These are phyloP conservation scores for Berkeleyomyces rouxiae DNA, from an alignment of 2,329 filamentous ascomycete species.

Conservation along the genomic window DNA sequence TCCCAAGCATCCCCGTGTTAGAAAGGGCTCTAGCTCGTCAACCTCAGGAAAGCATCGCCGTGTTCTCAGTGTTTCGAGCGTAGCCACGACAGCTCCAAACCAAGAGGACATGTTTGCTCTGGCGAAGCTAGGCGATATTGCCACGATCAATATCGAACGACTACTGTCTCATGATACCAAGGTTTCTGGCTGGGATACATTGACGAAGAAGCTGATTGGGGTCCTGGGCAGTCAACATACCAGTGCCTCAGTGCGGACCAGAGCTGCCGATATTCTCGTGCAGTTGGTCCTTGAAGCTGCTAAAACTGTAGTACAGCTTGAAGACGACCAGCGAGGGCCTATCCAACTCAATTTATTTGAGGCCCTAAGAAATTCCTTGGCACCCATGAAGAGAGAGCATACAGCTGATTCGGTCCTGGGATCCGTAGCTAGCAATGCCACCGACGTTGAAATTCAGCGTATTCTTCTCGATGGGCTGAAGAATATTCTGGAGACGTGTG, in stretches of 20 bases:
- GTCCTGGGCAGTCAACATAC: conserved; percentile 32
- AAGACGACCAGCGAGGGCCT: conserved; percentile 33
- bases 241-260: conserved; percentile 35
- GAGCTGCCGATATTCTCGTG: conserved; percentile 49
- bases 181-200: conserved; percentile 57
- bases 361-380: conserved; percentile 45
- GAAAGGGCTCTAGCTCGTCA: conserved; percentile 22
- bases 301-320: conserved; percentile 35
- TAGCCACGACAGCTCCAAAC: conserved; percentile 31
- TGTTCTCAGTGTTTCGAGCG: conserved; percentile 31
- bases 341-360: conserved; percentile 59
- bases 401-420: background rate
- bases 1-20: conserved; percentile 16
- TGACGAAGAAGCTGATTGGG: conserved; percentile 39
- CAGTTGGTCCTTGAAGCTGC: conserved; percentile 41
- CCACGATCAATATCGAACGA: conserved; percentile 57
- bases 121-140: conserved; percentile 56
- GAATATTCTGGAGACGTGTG: conserved; percentile 70
- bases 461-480: conserved; percentile 66
- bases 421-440: conserved; percentile 20
- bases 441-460: conserved; percentile 65
- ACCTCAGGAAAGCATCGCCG: conserved; percentile 26
- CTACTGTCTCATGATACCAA: conserved; percentile 50
- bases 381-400: conserved; percentile 14
- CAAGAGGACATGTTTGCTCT: conserved; percentile 52